Evolutionary conservation across 139 green algal genomes (phyloP).

Genomic region (Chara braunii): DNA sequence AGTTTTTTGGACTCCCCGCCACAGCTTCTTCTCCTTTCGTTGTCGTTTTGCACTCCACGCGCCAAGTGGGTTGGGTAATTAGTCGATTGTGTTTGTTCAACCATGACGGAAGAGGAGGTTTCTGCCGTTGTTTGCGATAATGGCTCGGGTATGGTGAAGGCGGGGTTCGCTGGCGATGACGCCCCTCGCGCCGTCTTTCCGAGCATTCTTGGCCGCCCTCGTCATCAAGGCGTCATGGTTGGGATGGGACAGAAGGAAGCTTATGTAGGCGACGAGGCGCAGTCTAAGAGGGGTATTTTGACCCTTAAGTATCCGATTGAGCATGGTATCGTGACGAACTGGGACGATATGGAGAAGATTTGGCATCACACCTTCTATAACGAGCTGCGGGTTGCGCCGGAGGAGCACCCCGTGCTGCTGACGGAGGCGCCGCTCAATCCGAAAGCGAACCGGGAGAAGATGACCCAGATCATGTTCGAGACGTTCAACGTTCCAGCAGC

Average conservation of each 20-base stretch:
- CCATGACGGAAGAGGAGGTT: slow-evolving; percentile 23
- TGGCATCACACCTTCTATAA: slow-evolving; percentile 59
- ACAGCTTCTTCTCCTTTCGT: too few relatives aligned
- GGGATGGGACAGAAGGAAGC: slow-evolving; percentile 49
- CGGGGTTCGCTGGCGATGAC: slow-evolving; percentile 50
- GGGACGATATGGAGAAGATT: slow-evolving; percentile 57
- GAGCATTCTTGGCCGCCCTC: slow-evolving; percentile 46
- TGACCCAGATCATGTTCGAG: slow-evolving; percentile 58
- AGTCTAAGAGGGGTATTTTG: slow-evolving; percentile 50
- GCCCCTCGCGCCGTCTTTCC: slow-evolving; percentile 48
- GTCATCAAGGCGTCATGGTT: slow-evolving; percentile 46
- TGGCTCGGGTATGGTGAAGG: slow-evolving; percentile 42
- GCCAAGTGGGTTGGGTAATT: too few relatives aligned
- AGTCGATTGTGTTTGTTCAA: too few relatives aligned
- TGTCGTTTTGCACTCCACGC: too few relatives aligned
- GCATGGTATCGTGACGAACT: slow-evolving; percentile 54
- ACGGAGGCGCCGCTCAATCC: slow-evolving; percentile 48
- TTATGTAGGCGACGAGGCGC: slow-evolving; percentile 51
- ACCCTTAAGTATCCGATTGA: slow-evolving; percentile 54
- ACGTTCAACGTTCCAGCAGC: slow-evolving; percentile 50
- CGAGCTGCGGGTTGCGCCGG: slow-evolving; percentile 49
- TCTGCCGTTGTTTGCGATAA: slow-evolving; percentile 43
- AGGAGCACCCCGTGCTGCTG: slow-evolving; percentile 50
- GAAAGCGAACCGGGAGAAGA: slow-evolving; percentile 50
- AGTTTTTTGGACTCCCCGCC: too few relatives aligned